Evolutionary conservation across 345 rosid genomes (phyloP).

Genomic region (Rubroshorea leprosula): DNA sequence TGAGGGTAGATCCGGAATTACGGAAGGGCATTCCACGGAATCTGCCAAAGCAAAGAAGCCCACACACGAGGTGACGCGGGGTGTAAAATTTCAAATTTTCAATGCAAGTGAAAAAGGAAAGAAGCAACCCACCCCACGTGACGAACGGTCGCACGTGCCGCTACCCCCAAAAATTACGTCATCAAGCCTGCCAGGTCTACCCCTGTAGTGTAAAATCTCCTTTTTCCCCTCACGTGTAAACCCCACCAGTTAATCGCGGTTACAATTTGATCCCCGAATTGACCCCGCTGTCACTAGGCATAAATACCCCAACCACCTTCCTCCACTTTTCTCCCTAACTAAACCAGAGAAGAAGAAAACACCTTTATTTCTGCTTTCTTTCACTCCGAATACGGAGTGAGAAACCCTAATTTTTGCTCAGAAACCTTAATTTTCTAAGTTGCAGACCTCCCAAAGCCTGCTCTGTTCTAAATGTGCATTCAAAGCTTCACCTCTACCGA

Average conservation of each 20-base stretch:
- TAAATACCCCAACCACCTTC: constrained; percentile 38
- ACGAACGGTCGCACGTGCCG: constrained; percentile 40
- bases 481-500: too few relatives aligned
- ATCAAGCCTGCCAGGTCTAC: constrained; percentile 3
- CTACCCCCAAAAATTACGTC: constrained; percentile 22
- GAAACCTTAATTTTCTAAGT: constrained; percentile 32
- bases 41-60: constrained; percentile 14
- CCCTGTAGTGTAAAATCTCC: background rate
- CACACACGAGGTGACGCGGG: too few relatives aligned
- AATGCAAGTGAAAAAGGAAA: background rate
- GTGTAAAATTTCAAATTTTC: constrained; percentile 20
- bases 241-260: too few relatives aligned
- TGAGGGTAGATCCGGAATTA: background rate
- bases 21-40: background rate
- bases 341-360: constrained; percentile 10
- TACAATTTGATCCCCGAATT: too few relatives aligned
- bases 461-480: background rate
- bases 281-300: too few relatives aligned
- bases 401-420: too few relatives aligned
- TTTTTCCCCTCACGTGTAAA: constrained; percentile 3
- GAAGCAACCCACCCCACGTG: constrained; percentile 48
- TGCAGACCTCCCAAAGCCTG: background rate
- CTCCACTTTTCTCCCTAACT: constrained; percentile 1
- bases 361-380: background rate
- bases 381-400: constrained; percentile 25